Evolutionary conservation across 345 rosid genomes (phyloP).

Genomic region (Populus alba): DNA sequence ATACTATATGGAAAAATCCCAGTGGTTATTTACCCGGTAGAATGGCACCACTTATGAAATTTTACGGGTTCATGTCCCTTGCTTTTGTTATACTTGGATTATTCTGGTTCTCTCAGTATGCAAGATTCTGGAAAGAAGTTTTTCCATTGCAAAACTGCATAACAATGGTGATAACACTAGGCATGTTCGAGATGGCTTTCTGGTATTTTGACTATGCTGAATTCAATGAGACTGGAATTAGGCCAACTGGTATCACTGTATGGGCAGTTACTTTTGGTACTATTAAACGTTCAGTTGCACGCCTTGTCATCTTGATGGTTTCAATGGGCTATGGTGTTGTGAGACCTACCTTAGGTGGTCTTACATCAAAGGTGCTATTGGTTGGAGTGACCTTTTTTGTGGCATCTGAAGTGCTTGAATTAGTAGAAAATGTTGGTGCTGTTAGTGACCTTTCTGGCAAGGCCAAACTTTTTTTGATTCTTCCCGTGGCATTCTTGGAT

Average conservation of each 20-base stretch:
- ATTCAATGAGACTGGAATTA: constrained; percentile 78
- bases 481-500: constrained; percentile 86
- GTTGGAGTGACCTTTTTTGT: constrained; percentile 81
- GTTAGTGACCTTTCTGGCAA: constrained; percentile 91
- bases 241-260: constrained; percentile 77
- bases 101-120: constrained; percentile 94
- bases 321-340: constrained; percentile 98
- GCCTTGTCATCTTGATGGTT: constrained; percentile 78
- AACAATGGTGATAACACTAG: constrained; percentile 77
- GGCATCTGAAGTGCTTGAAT: constrained; percentile 90
- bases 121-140: constrained; percentile 89
- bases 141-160: constrained; percentile 85
- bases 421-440: constrained; percentile 87
- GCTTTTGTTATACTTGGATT: constrained; percentile 81
- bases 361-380: constrained; percentile 82
- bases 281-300: constrained; percentile 71
- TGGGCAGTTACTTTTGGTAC: constrained; percentile 94
- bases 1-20: constrained; percentile 94
- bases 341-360: constrained; percentile 92
- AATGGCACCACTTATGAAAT: constrained; percentile 95
- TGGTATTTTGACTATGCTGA: constrained; percentile 94
- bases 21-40: constrained; percentile 87
- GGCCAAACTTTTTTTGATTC: constrained; percentile 74
- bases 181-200: constrained; percentile 96
- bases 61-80: constrained; percentile 82